Evolutionary conservation across 2,329 filamentous ascomycete genomes (phyloP), one percentile per base, ranked within the genome.

Genomic region (Aureobasidium lini): DNA sequence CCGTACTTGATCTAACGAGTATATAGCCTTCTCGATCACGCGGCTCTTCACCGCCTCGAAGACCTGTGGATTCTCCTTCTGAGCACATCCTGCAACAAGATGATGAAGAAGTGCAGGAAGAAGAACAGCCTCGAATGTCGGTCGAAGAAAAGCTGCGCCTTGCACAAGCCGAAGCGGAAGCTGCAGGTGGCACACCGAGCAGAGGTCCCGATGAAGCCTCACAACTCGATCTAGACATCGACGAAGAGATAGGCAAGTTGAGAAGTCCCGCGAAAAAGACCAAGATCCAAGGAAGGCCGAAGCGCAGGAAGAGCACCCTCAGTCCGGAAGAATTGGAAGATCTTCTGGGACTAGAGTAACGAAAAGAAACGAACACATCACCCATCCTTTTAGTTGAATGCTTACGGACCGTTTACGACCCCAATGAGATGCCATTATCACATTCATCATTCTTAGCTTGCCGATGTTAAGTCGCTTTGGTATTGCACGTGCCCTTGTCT

Each of bases 271-370:
- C 69, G 60, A 68, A 71, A 67, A 67, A 72, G 70, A 76, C 82
- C 77, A 67, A 76, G 72, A 70, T 80, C 75, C 69, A 77, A 71
- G 66, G 84, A 69, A 71, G 86, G 76, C 75, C 83, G 2, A 86
- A 81, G 61, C 77, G 87, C 68, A 79, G 88, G 68, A 81, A 89
- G 70, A 90, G 87, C 67, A 92, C 88, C 18, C 75, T 93, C 34
- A 90, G 83, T 66, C 84, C 87, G 3, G 87, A 86, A 78, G 89
- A 93, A 72, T 73, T 92, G 68, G 82, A 88, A 73, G 83, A 80
- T 46, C 69, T 89, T 69, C 59, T 73, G 47, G 63, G 57, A 46
- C 60, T 62, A 31, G 63, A 63, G 28, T 61, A 39, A 49, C 31
- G 57, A 40, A 57, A 43, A 48, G 9, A 57, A 31, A 23, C 23